Conservation (phyloP, 1,284 basidiomycete species). For the Veloboletus limbatus region DNA sequence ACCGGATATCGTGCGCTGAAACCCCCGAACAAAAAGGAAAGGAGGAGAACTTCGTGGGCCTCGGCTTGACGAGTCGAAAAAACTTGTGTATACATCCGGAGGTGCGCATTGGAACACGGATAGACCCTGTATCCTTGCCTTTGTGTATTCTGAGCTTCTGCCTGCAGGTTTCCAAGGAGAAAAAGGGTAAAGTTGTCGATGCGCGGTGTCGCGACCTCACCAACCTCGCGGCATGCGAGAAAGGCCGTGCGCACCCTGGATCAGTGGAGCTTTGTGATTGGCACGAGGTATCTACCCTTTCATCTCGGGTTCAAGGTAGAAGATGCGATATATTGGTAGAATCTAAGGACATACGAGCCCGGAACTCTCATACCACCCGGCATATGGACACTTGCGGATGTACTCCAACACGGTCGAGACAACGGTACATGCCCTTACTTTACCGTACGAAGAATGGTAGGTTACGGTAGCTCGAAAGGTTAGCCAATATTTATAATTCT, state of each 20-base stretch:
- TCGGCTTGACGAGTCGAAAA: conserved; percentile 94
- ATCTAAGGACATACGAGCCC: conserved; percentile 76
- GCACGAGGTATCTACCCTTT: conserved; percentile 75
- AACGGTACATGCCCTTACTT: conserved; percentile 95
- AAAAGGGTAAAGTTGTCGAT: conserved; percentile 97
- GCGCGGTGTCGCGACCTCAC: conserved; percentile 96
- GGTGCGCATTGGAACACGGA: conserved; percentile 44
- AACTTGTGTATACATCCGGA: conserved; percentile 97
- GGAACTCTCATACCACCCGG: conserved; percentile 86
- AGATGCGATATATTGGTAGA: conserved; percentile 39
- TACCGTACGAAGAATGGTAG: conserved; percentile 91
- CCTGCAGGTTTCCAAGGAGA: conserved; percentile 85
- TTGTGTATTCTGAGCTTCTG: conserved; percentile 6
- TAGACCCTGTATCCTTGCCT: background rate
- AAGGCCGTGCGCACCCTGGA: conserved; percentile 84
- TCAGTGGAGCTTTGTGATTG: conserved; percentile 92
- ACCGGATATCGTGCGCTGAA: conserved; percentile 72
- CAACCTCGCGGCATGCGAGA: conserved; percentile 81
- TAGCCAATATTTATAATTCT: conserved; percentile 6
- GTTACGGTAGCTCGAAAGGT: conserved; percentile 16
- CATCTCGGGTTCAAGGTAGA: background rate
- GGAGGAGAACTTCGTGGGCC: conserved; percentile 82
- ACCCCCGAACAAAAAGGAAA: conserved; percentile 74
- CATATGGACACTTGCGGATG: conserved; percentile 93
- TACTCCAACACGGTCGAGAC: conserved; percentile 86